Evolutionary conservation across 352 stramenopile genomes (phyloP), one percentile per base, ranked within the genome.

Genomic region (Phytophthora agathidicida): DNA sequence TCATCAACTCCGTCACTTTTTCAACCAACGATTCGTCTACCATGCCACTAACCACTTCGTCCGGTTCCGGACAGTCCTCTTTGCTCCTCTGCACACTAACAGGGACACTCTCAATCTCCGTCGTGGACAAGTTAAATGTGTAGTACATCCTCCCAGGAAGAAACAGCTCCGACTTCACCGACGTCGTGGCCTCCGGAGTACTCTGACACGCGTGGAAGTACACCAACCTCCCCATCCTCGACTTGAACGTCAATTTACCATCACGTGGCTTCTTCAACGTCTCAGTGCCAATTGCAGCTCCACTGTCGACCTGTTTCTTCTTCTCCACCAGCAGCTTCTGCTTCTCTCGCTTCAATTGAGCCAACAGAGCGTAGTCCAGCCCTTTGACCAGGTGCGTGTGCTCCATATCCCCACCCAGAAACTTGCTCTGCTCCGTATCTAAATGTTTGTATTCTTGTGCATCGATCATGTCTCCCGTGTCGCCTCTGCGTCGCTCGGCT

Each of bases 341-440:
- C 46, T 85, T 87, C 52, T 96, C 87, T 14, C 75, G 67, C 60
- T 93, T 92, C 20, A 96, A 71, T 55, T 97, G 91, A 32, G 89
- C 66, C 20, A 96, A 70, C 22, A 98, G 65, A 9, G 88, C 77
- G 30, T 88, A 81, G 79, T 98, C 91, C 42, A 98, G 58, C 17
- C 64, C 93, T 51, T 96, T 97, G 3, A 97, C 89, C 14, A 96
- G 51, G 67, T 96, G 88, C 26, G 91, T 94, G 71, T 94, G 86
- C 48, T 87, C 75, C 60, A 92, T 69, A 49, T 96, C 88, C 35
- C 87, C 84, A 20, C 80, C 84, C 3, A 95, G 58, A 38, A 91
- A 92, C 66, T 95, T 95, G 57, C 58, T 96, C 58, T 91, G 84
- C 38, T 95, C 76, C n/a, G 61, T 60, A 39, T 91, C 69, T 6